Base-by-base conservation (phyloP, 2,329 filamentous ascomycete genomes). In the Pezicula carpinea region DNA sequence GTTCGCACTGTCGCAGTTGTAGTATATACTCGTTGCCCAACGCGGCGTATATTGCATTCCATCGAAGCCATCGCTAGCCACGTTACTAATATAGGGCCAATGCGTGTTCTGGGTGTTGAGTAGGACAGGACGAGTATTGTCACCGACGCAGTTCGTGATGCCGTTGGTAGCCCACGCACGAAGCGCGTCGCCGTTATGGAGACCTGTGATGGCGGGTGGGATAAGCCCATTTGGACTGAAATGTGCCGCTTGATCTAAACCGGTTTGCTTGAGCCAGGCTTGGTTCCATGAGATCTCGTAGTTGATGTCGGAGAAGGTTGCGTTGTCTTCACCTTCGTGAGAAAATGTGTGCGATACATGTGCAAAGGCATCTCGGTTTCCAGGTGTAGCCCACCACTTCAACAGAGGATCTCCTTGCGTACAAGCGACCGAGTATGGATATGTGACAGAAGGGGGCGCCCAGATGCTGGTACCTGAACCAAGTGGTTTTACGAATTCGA, bases 11-110 rank as follows among this genome's bases (percentile, higher is more conserved):
- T 21, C 36, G 32, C 19, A 43, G 64, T 83, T 82, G 69, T 79
- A 83, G 67, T 82, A 83, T 48, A 83, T 82, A 36, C 76, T 73
- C 2, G 77, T 79, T 2, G 79, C 75, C 73, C 74, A 83, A 39
- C 80, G 76, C 5, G 77, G 78, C 53, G 80, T 75, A 39, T 83
- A 69, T 48, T 71, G 71, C 34, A 82, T 68, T 0, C 80, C 79
- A 23, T 65, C 72, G 51, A 73, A 77, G 0, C 79, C 79, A 55
- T 83, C 77, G 8, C 53, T 58, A 0, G 63, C 69, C 0, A 73
- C 66, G 2, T 66, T 80, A 35, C 72, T 77, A 39, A 73, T 76
- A 23, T 77, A 67, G 0, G 79, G 76, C 72, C 77, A 82, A 64
- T 76, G 79, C 10, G 63, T 53, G 34, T 71, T 79, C 45, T 73